Base-by-base conservation (phyloP, 106 monocot species). In the Alisma plantagoaquatica region DNA sequence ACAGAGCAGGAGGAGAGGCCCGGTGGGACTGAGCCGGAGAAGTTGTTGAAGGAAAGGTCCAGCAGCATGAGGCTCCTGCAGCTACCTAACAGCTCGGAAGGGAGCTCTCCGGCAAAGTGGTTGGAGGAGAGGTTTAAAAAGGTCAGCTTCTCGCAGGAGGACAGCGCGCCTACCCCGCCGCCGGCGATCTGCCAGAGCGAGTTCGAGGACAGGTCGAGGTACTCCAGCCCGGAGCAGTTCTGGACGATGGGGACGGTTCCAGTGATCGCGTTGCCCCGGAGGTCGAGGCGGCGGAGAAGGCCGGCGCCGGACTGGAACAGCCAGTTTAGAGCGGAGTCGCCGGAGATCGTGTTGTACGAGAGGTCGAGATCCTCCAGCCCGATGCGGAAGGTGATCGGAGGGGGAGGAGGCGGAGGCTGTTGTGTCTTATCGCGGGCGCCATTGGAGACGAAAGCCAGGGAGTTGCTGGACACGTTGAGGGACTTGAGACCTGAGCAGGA, bases 201-300 rank as follows among this genome's bases (percentile, higher is more conserved):
- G 45, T 60, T 60, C 45, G 43, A 45, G 46, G 60, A 60, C 18
- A 60, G 12, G 27, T 60, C 60, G 4, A 60, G 60, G 5, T 29
- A 20, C 17, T 46, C 45, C 11, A 60, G 60, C n/a, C 16, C 26
- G 0, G 46, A 46, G 60, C 60, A 60, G 60, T 29, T 29, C 29
- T 2, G 11, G 18, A 25, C 0, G 4, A 23, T 7, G 12, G 81
- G 86, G 6, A 78, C 44, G 19, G 24, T 11, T 10, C 85, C 85
- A n/a, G 60, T n/a, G 59, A 91, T 65, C 50, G 70, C 68, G 75
- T 81, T 91, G 19, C 60, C 58, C 2, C 77, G 67, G 31, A 91
- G 75, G 69, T 77, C 73, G 19, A 91, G 56, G 18, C 20, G 63
- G 22, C 20, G 26, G 25, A 91, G 60, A 15, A 54, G 43, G 6